Base-by-base conservation (phyloP, 2,329 filamentous ascomycete genomes). In the Tolypocladium nubicola region DNA sequence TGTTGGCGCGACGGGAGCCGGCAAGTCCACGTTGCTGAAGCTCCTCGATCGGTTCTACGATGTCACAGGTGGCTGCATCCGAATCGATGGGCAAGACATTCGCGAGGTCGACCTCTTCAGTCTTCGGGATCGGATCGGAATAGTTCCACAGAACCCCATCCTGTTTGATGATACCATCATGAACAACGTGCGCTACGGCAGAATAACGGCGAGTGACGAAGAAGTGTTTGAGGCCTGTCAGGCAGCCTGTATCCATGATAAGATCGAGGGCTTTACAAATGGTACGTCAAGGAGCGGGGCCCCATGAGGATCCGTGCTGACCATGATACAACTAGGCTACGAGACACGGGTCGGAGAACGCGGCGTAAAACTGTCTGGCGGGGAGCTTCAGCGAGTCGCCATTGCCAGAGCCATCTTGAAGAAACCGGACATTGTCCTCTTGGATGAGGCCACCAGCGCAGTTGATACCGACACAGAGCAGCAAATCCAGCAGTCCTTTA, bases 371-470 rank as follows among this genome's bases (percentile, higher is more conserved):
- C 71, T 88, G 2, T 87, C 84, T 4, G 85, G 85, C 1, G 85
- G 85, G 30, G 84, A 88, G 66, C 70, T 86, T 7, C 85, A 88
- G 64, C 80, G 85, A 52, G 78, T 87, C 35, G 84, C 85, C 6
- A 87, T 87, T 66, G 85, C 85, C 9, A 82, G 88, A 33, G 87
- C 88, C 1, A 80, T 93, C 53, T 74, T 92, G 61, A 89, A 89
- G 70, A 80, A 82, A 58, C 88, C 89, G 0, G 84, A 89, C 57
- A 85, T 92, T 59, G 83, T 93, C 11, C 78, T 93, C 43, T 78
- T 93, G 1, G 89, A 93, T 62, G 89, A 92, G 69, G 86, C 89
- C 1, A 91, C 90, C 4, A 90, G 87, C 41, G 85, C 88, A 8
- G 85, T 93, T 58, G 85, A 90, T 60, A 86, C 85, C 0, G 82